Conservation (phyloP, 306 rosid species). For the Gillenia trifoliata region DNA sequence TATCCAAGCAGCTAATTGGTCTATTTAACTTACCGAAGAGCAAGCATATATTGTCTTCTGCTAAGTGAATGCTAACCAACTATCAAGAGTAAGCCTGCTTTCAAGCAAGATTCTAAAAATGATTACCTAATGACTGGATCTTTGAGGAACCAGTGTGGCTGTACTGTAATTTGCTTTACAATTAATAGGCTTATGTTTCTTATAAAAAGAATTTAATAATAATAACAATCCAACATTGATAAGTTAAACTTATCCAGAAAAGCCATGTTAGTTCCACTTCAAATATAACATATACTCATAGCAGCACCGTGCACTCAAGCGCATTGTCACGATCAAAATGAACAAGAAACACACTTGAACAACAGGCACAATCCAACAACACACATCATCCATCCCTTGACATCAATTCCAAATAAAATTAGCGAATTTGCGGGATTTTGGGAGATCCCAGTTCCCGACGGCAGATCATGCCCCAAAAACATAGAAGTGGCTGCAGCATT, state of each 20-base stretch:
- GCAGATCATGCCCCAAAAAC: neutral
- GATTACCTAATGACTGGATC: neutral
- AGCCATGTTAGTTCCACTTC: too few species aligned
- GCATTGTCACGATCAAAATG: neutral
- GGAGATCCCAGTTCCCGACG: neutral
- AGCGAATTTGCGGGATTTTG: neutral
- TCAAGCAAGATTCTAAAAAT: neutral
- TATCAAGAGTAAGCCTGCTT: neutral
- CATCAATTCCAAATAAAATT: neutral
- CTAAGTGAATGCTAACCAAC: neutral
- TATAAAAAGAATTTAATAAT: neutral
- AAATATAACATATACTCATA: neutral
- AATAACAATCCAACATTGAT: neutral
- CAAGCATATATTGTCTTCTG: neutral
- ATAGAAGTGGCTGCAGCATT: neutral
- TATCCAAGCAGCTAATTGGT: too few species aligned
- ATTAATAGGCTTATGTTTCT: neutral
- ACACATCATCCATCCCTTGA: neutral
- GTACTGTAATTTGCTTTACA: neutral
- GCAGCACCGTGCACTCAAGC: neutral
- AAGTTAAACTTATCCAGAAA: neutral
- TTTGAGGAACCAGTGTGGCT: neutral
- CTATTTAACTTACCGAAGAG: neutral
- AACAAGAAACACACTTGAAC: too few species aligned
- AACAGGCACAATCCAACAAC: too few species aligned